phyloP scores from a whole-genome alignment of 2,329 filamentous ascomycete genomes.

The Fusarium decemcellulare region DNA sequence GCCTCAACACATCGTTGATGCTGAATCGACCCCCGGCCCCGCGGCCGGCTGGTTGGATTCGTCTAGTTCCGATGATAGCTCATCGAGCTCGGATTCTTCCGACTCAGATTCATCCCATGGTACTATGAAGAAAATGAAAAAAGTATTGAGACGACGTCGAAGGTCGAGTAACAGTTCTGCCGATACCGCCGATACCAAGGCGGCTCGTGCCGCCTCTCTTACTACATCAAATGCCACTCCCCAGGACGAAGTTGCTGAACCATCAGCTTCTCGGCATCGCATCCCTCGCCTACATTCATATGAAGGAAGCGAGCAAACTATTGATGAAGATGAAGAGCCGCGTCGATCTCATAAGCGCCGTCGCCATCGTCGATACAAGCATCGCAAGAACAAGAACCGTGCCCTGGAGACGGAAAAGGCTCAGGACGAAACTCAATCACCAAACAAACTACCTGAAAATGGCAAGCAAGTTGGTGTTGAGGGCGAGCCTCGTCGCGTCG shows the following conservation, averaged over 20 bases:
- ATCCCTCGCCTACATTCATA: constrained; percentile 55
- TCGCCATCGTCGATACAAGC: constrained; percentile 53
- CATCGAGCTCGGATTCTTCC: constrained; percentile 79
- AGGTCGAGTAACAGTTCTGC: constrained; percentile 83
- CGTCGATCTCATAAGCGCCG: constrained; percentile 53
- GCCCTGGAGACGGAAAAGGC: constrained; percentile 51
- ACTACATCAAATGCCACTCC: constrained; percentile 53
- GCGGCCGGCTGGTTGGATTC: constrained; percentile 86
- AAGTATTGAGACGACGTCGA: constrained; percentile 80
- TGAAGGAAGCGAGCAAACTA: constrained; percentile 59
- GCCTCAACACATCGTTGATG: constrained; percentile 92
- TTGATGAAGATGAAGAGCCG: constrained; percentile 60
- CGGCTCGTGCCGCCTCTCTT: constrained; percentile 59
- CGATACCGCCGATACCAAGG: constrained; percentile 62
- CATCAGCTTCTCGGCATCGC: constrained; percentile 54
- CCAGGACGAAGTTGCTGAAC: constrained; percentile 58
- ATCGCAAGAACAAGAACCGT: constrained; percentile 60
- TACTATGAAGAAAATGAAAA: constrained; percentile 82
- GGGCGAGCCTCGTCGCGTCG: constrained; percentile 69
- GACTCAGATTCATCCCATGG: constrained; percentile 67
- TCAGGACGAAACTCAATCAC: constrained; percentile 45
- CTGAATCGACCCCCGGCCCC: constrained; percentile 89
- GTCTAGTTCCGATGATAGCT: constrained; percentile 69
- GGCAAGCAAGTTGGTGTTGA: constrained; percentile 34
- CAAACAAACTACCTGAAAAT: constrained; percentile 50